Evolutionary conservation across 257 asterid genomes (phyloP), one percentile per base, ranked within the genome.

Genomic region (Echites panduratus): DNA sequence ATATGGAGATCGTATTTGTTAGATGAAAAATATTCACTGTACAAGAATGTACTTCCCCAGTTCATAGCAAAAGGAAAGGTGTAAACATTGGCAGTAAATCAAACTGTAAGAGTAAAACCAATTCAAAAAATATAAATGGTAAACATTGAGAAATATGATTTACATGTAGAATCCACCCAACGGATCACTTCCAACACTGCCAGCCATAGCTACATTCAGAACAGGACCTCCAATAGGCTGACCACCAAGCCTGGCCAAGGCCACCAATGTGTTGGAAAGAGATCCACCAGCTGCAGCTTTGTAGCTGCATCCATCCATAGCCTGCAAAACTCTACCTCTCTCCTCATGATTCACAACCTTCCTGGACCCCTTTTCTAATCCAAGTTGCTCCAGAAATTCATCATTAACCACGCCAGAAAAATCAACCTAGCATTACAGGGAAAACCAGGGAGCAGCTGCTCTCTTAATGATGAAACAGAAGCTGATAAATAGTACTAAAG

Each of bases 211-310:
- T 73, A 95, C 87, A 82, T 87, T 92, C 64, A 95, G 79, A 14
- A 88, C 71, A 78, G 91, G 90, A 56, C 96, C 91, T 73, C 85
- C 94, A 70, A 87, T 78, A 35, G 89, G 52, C 66, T 82, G 92
- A 69, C 80, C 86, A 61, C 98, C 99, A 80, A 95, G 99, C 88
- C 97, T 88, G 74, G 99, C 97, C 88, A 95, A 83, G 77, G 98
- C 98, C 47, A 92, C 99, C 71, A 95, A 83, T 58, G 89, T 91
- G 78, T 95, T 95, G 61, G 99, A 95, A 73, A 95, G 99, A 70
- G 99, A 92, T 38, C 99, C 99, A 73, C 99, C 99, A 40, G 99
- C 98, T 47, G 98, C 99, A 70, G 99, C 99, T 84, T 90, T 95
- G 73, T 91, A 95, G 88, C 86, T 91, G 85, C 99, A 87, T 73